Conservation (phyloP, 2,329 filamentous ascomycete species). For the Zarea fungicola region DNA sequence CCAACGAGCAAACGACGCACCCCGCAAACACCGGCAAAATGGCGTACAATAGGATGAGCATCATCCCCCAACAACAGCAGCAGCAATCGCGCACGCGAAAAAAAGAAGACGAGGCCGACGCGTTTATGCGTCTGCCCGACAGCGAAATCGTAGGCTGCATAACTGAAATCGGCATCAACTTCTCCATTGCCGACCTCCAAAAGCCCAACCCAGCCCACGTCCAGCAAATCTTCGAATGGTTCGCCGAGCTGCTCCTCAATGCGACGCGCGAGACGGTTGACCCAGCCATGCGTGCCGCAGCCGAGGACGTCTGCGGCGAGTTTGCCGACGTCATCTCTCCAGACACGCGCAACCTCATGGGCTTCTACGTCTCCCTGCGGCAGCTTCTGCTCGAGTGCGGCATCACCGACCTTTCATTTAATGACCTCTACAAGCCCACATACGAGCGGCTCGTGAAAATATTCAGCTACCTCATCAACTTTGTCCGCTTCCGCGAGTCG, state of each 20-base stretch:
- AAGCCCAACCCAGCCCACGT: conserved; percentile 94
- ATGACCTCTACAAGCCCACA: conserved; percentile 85
- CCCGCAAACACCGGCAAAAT: conserved; percentile 30
- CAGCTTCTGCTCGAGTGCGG: conserved; percentile 81
- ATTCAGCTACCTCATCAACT: conserved; percentile 97
- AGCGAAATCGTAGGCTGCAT: conserved; percentile 94
- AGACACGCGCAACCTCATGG: conserved; percentile 92
- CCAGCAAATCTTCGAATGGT: conserved; percentile 97
- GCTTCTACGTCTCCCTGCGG: conserved; percentile 82
- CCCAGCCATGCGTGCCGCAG: conserved; percentile 88
- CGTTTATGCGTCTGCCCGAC: conserved; percentile 56
- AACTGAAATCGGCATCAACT: conserved; percentile 90
- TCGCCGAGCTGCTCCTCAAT: conserved; percentile 90
- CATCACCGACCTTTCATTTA: conserved; percentile 89
- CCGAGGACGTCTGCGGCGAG: conserved; percentile 80
- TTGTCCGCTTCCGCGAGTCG: conserved; percentile 91
- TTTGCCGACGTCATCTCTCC: conserved; percentile 78
- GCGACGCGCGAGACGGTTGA: conserved; percentile 89
- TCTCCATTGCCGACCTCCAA: conserved; percentile 78
- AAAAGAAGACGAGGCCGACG: conserved; percentile 55
- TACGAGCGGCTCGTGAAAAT: conserved; percentile 89
- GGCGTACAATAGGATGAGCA: conserved; percentile 59
- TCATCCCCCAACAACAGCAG: conserved; percentile 47
- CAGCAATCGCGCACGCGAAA: conserved; percentile 49
- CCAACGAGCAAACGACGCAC: background rate